Base-by-base conservation (phyloP, 805 yeast genomes). In the Priceomyces castillae region DNA sequence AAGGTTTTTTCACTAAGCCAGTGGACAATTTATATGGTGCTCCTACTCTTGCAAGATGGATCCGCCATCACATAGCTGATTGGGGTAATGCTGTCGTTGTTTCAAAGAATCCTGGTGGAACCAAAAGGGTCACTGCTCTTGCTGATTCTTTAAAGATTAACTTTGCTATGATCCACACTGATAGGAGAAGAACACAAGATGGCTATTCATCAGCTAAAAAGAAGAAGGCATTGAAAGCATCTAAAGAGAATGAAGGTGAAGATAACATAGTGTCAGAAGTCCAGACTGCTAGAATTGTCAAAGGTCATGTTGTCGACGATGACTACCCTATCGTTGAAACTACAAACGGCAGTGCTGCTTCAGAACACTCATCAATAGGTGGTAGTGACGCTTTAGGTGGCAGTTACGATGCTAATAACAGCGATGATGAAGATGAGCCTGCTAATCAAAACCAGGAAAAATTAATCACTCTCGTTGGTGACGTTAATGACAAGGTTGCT, bases 101-200 rank as follows among this genome's bases (percentile, higher is more conserved):
- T 10, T 90, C 97, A n/a, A 94, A 94, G 64, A 94, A 94, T 67
- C 98, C 99, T 16, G 99, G 99, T 50, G 99, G 99, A 44, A 90
- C 99, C 16, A 94, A 94, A 64, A 80, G 99, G 53, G 99, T 94
- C 42, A 94, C 99, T 15, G 90, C 97, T 1, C 74, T 94, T 56
- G 99, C 99, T n/a, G 99, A 95, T 69, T 82, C 95, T 30, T 76
- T 94, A 56, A 92, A 92, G 68, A 87, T 94, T 53, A 90, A 94
- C 65, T 94, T 94, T 61, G 99, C 99, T 46, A 92, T 94, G 98
- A 92, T 95, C 53, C 98, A 94, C 63, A 94, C 99, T 16, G 99
- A 94, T 69, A 81, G 98, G 61, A 84, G 97, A 67, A 82, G 99
- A 67, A 78, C 84, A 36, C 84, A 84, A 55, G 96, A 86, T 65